phyloP scores from a whole-genome alignment of 2,329 filamentous ascomycete genomes.

The Penicillium sp. region DNA sequence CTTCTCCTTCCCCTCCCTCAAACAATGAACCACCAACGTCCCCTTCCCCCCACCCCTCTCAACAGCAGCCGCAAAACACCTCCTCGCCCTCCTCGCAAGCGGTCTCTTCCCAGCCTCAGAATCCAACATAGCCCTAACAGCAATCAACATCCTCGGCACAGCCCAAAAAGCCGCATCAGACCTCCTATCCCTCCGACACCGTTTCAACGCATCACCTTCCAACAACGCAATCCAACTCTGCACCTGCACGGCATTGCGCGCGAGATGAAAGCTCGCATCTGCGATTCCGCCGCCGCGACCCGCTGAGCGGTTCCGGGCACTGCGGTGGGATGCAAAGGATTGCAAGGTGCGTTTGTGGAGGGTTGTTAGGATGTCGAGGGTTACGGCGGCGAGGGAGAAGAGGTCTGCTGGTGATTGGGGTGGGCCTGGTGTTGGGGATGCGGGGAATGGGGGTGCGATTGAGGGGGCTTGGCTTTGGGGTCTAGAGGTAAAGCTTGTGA shows the following conservation, averaged over 20 bases:
- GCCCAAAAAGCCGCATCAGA: constrained; percentile 41
- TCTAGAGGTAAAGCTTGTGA: constrained; percentile 31
- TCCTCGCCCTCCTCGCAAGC: constrained; percentile 34
- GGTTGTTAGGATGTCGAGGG: constrained; percentile 60
- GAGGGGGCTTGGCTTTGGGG: constrained; percentile 25
- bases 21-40: constrained; percentile 17
- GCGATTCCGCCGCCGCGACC: constrained; percentile 51
- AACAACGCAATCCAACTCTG: constrained; percentile 57
- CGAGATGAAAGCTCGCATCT: constrained; percentile 60
- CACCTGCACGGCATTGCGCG: constrained; percentile 54
- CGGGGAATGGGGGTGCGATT: neutral
- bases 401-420: constrained; percentile 52
- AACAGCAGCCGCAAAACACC: constrained; percentile 18
- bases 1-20: neutral
- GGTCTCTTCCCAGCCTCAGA: constrained; percentile 35
- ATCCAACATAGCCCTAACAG: constrained; percentile 41
- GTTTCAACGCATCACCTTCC: constrained; percentile 50
- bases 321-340: constrained; percentile 58
- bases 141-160: constrained; percentile 40
- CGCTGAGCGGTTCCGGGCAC: constrained; percentile 52
- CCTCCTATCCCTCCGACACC: constrained; percentile 22
- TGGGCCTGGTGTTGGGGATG: constrained; percentile 4
- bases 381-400: constrained; percentile 61
- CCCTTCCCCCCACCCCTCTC: neutral
- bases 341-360: constrained; percentile 59